These are phyloP conservation scores for Zymoseptoria pseudotritici DNA, from an alignment of 2,329 filamentous ascomycete genomes.

Conservation along the genomic window DNA sequence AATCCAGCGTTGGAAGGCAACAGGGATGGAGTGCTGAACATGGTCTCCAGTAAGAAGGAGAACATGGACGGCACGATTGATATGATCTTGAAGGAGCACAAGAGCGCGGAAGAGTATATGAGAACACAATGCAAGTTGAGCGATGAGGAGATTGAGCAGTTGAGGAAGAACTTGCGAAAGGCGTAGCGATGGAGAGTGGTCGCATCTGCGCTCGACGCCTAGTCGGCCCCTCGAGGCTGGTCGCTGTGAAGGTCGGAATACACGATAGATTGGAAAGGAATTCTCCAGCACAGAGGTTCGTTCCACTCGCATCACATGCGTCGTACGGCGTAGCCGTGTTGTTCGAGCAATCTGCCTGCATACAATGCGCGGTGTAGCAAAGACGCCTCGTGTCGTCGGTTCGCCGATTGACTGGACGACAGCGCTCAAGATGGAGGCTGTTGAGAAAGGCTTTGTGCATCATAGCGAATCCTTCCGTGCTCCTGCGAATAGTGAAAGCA, in stretches of 20 bases:
- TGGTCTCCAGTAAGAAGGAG: constrained; percentile 40
- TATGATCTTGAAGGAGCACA: constrained; percentile 54
- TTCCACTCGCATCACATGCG: neutral
- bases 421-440: neutral
- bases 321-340: neutral
- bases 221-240: neutral
- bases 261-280: neutral
- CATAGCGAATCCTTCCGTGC: neutral
- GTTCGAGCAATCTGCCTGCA: too few relatives aligned
- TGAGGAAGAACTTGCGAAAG: constrained; percentile 43
- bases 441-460: neutral
- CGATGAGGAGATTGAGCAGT: constrained; percentile 46
- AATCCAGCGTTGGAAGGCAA: constrained; percentile 46
- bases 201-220: too few relatives aligned
- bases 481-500: neutral
- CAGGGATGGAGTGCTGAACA: constrained; percentile 35
- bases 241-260: neutral
- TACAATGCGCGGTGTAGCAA: too few relatives aligned
- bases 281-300: neutral
- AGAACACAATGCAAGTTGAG: constrained; percentile 51
- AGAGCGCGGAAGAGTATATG: constrained; percentile 58
- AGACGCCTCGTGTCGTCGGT: too few relatives aligned
- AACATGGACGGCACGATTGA: constrained; percentile 46
- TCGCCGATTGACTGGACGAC: too few relatives aligned
- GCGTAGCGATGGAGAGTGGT: neutral